phyloP scores from a whole-genome alignment of 2,329 filamentous ascomycete genomes.

The Colletotrichum acutatum region DNA sequence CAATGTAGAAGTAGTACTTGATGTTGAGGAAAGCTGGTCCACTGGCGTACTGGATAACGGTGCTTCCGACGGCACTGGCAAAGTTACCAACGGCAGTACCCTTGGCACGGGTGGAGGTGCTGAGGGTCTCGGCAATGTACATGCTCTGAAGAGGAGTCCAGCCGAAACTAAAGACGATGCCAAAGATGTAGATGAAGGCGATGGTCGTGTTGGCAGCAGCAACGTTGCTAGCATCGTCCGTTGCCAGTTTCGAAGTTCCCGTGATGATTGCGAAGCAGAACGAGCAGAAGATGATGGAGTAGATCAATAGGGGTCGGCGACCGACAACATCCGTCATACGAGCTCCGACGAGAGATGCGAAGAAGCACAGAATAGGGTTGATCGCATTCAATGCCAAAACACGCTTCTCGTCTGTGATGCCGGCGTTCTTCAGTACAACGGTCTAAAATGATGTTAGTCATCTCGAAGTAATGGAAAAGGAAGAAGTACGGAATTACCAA shows the following conservation, averaged over 20 bases:
- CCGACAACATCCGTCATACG: slow-evolving; percentile 66
- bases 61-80: slow-evolving; percentile 49
- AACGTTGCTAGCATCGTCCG: slow-evolving; percentile 46
- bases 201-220: slow-evolving; percentile 57
- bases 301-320: slow-evolving; percentile 65
- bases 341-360: slow-evolving; percentile 64
- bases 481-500: neutral
- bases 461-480: no score
- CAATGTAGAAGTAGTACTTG: slow-evolving; percentile 56
- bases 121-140: slow-evolving; percentile 60
- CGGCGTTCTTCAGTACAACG: slow-evolving; percentile 57
- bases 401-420: slow-evolving; percentile 59
- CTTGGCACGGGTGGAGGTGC: slow-evolving; percentile 57
- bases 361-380: slow-evolving; percentile 64
- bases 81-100: slow-evolving; percentile 56
- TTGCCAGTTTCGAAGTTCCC: slow-evolving; percentile 56
- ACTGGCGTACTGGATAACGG: slow-evolving; percentile 56
- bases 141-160: slow-evolving; percentile 62
- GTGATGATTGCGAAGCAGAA: slow-evolving; percentile 61
- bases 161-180: slow-evolving; percentile 61
- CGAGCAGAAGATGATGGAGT: slow-evolving; percentile 57
- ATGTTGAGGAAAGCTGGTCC: slow-evolving; percentile 56
- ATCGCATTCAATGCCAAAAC: slow-evolving; percentile 62
- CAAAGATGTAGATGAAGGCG: slow-evolving; percentile 64
- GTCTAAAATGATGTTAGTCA: neutral